A percentile compares a stretch with the other conserved stretches of the same genome.
Evolutionary conservation across 1,284 basidiomycete species (phyloP).

Genomic region (Cryptococcus depauperatus): DNA sequence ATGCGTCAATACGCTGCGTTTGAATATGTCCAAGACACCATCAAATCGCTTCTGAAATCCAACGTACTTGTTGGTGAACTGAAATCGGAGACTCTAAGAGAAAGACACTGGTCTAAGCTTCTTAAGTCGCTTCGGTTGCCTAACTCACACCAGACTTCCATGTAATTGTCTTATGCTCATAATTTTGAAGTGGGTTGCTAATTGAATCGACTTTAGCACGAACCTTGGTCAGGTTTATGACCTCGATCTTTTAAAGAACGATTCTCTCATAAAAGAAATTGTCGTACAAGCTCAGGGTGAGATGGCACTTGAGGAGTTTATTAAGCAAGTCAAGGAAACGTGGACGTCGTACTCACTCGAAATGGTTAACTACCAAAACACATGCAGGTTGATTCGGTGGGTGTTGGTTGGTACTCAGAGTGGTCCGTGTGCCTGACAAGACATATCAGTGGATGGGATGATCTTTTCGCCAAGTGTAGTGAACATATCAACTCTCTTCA

Average conservation of each 20-base stretch:
- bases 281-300: conserved; percentile 98
- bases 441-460: conserved; percentile 81
- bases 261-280: conserved; percentile 81
- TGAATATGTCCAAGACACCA: conserved; percentile 90
- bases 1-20: conserved; percentile 99
- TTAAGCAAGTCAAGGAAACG: conserved; percentile 89
- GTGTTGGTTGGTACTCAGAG: conserved; percentile 13
- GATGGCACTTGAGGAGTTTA: conserved; percentile 90
- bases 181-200: conserved; percentile 8
- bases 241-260: conserved; percentile 89
- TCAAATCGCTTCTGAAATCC: conserved; percentile 78
- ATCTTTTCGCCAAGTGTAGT: conserved; percentile 90
- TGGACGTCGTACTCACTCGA: conserved; percentile 97
- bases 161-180: conserved; percentile 26
- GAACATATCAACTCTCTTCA: conserved; percentile 92
- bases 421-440: neutral
- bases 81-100: conserved; percentile 94
- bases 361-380: conserved; percentile 97
- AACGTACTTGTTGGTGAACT: conserved; percentile 84
- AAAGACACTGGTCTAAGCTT: conserved; percentile 96
- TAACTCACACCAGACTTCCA: conserved; percentile 57
- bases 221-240: conserved; percentile 97
- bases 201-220: conserved; percentile 55
- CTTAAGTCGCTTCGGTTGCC: conserved; percentile 78
- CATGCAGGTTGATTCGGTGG: conserved; percentile 86